phyloP scores from a whole-genome alignment of 1,284 basidiomycete species.

The Moesziomyces antarcticus region DNA sequence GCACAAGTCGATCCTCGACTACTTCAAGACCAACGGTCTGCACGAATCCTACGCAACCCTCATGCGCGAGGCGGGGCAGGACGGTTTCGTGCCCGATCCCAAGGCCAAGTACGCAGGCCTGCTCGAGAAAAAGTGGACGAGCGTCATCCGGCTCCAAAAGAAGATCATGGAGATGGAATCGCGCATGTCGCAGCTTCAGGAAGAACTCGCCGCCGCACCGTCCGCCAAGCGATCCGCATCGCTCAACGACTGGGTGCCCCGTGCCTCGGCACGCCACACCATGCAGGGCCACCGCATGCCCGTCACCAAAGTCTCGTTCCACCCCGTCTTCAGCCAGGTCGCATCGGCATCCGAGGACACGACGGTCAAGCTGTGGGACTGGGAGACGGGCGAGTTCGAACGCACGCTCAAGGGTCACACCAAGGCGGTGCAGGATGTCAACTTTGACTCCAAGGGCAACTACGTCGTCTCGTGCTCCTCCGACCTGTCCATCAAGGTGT shows the following conservation, averaged over 20 bases:
- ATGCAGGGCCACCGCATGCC: slow-evolving; percentile 82
- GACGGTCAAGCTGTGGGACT: slow-evolving; percentile 92
- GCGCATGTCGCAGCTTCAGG: slow-evolving; percentile 78
- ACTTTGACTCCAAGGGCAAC: slow-evolving; percentile 86
- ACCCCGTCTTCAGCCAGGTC: slow-evolving; percentile 83
- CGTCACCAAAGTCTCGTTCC: slow-evolving; percentile 83
- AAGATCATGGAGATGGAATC: slow-evolving; percentile 82
- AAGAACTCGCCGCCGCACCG: slow-evolving; percentile 75
- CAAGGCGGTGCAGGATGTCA: slow-evolving; percentile 84
- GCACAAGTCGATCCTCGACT: slow-evolving; percentile 87
- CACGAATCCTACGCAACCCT: slow-evolving; percentile 76
- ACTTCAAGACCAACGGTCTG: slow-evolving; percentile 78
- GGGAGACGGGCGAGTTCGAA: slow-evolving; percentile 93
- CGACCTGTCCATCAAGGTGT: slow-evolving; percentile 88
- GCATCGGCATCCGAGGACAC: slow-evolving; percentile 88
- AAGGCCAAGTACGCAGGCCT: slow-evolving; percentile 84
- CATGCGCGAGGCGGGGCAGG: slow-evolving; percentile 72
- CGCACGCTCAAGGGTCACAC: slow-evolving; percentile 91
- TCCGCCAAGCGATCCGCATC: slow-evolving; percentile 76
- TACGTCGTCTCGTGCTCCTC: slow-evolving; percentile 86
- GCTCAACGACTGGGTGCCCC: slow-evolving; percentile 83
- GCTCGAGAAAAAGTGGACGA: slow-evolving; percentile 94
- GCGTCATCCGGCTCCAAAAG: slow-evolving; percentile 89
- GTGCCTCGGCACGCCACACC: slow-evolving; percentile 80
- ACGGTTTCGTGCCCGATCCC: slow-evolving; percentile 81